These are phyloP conservation scores for Emericellopsis atlantica DNA, from an alignment of 2,329 filamentous ascomycete genomes.

Conservation along the genomic window DNA sequence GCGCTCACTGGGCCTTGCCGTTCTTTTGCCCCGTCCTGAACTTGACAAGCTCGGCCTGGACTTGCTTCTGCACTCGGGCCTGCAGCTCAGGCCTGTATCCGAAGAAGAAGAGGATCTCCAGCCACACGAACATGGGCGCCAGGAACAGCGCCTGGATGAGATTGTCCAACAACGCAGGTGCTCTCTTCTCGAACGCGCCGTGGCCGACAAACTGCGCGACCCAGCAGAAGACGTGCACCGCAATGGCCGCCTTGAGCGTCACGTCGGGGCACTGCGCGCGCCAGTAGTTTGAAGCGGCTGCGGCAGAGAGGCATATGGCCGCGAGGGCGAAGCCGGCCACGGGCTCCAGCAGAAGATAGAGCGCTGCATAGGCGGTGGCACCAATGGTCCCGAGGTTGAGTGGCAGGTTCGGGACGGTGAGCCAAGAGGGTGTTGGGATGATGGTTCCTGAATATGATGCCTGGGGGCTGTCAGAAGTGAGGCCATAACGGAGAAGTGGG, in stretches of 20 bases:
- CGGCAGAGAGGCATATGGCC: slow-evolving; percentile 61
- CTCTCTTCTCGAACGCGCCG: slow-evolving; percentile 74
- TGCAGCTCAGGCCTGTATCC: slow-evolving; percentile 87
- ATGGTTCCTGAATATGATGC: slow-evolving; percentile 50
- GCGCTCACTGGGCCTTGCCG: slow-evolving; percentile 26
- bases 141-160: slow-evolving; percentile 83
- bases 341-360: slow-evolving; percentile 89
- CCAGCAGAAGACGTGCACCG: slow-evolving; percentile 65
- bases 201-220: slow-evolving; percentile 86
- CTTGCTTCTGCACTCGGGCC: slow-evolving; percentile 62
- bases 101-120: slow-evolving; percentile 80
- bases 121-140: slow-evolving; percentile 94
- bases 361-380: slow-evolving; percentile 55
- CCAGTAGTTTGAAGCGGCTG: slow-evolving; percentile 66
- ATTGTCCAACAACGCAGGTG: slow-evolving; percentile 84
- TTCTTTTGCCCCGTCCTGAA: slow-evolving; percentile 47
- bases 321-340: slow-evolving; percentile 74
- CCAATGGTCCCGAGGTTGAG: slow-evolving; percentile 54
- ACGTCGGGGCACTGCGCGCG: slow-evolving; percentile 39
- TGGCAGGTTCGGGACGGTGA: slow-evolving; percentile 54
- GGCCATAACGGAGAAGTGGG: slow-evolving; percentile 1
- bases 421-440: slow-evolving; percentile 51
- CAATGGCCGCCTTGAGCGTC: slow-evolving; percentile 46
- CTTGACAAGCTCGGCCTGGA: slow-evolving; percentile 65
- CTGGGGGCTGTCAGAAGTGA: slow-evolving; percentile 19